Base-by-base conservation (phyloP, 768 basidiomycete genomes). In the Suillus clintonianus region DNA sequence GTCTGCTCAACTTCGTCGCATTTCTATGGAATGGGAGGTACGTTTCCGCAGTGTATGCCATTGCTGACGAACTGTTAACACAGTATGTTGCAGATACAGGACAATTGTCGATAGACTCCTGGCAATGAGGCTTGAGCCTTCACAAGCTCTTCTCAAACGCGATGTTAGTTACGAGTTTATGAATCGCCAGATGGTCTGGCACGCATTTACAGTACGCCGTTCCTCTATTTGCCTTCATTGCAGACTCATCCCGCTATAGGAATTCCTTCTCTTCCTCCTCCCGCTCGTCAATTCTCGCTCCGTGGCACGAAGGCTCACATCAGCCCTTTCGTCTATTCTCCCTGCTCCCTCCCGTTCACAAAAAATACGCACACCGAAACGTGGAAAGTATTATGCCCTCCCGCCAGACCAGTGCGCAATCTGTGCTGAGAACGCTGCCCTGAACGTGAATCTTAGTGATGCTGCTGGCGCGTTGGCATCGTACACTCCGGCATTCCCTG, bases 171-270 rank as follows among this genome's bases (percentile, higher is more conserved):
- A 97, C 76, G 97, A 99, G 72, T 99, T 95, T 71, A 97, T 99
- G 94, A 98, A 99, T 70, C 91, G 97, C 68, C 97, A 99, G 76
- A 92, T 99, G 85, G 97, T 99, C 61, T 99, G 97, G 97, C 94
- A 96, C 72, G 93, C 95, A 0, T 97, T 99, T 75, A 99, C 97
- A 8, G 97, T 97, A 71, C 61, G 92, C 78, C 15, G 58, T 39
- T 30, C 27, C 41, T 24, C 48, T 57, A 47, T 39, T 54, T 17
- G 24, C 36, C 39, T 37, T 37, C 4, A 10, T 37, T 27, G 15
- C 56, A 22, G 41, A 48, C 63, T 65, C 53, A 67, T n/a, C 57
- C 27, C 10, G 4, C 34, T 45, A 60, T 66, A 99, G 97, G 96
- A 99, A 85, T 98, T 99, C 77, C 82, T 99, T 15, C 81, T 98